Percentiles rank a stretch among this genome's conserved stretches.
Conservation (phyloP, 148 eudicot genomes). For the Suaeda aralocaspica region DNA sequence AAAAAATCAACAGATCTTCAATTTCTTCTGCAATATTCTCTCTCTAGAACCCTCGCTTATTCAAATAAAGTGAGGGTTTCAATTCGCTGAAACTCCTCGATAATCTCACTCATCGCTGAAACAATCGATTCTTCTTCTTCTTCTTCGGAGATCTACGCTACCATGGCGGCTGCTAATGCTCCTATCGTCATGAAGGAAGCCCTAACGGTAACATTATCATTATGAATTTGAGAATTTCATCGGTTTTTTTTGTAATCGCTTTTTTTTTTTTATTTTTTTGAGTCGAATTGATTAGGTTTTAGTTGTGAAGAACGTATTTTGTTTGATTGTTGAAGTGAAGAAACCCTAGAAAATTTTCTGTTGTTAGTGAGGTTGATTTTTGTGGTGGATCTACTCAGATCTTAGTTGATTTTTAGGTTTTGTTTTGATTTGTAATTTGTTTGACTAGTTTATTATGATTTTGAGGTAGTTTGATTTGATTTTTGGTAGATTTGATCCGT, state of each 20-base stretch:
- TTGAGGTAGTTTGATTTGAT: not conserved
- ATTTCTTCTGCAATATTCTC: not conserved
- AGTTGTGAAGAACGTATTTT: not conserved
- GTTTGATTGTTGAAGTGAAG: not conserved
- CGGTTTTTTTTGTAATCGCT: too few relatives aligned
- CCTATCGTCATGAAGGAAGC: constrained; percentile 93
- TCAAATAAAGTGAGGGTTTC: constrained; percentile 7
- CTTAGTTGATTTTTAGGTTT: not conserved
- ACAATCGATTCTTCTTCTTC: not conserved
- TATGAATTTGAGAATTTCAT: too few relatives aligned
- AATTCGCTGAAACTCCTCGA: not conserved
- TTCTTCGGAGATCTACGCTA: constrained; percentile 10
- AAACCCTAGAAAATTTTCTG: constrained; percentile 11
- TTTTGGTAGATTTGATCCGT: constrained; percentile 1
- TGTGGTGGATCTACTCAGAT: constrained; percentile 45
- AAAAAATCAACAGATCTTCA: not conserved
- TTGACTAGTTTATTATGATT: not conserved
- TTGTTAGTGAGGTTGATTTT: not conserved
- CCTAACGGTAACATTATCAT: constrained; percentile 86
- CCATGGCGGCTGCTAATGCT: constrained; percentile 97
- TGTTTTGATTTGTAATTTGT: not conserved
- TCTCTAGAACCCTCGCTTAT: not conserved
- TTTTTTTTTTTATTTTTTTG: constrained; percentile 1
- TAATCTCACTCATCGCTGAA: not conserved
- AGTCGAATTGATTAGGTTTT: not conserved